Evolutionary conservation across 1,284 basidiomycete species (phyloP), one percentile per base, ranked within the genome.

Genomic region (Irpex sp.): DNA sequence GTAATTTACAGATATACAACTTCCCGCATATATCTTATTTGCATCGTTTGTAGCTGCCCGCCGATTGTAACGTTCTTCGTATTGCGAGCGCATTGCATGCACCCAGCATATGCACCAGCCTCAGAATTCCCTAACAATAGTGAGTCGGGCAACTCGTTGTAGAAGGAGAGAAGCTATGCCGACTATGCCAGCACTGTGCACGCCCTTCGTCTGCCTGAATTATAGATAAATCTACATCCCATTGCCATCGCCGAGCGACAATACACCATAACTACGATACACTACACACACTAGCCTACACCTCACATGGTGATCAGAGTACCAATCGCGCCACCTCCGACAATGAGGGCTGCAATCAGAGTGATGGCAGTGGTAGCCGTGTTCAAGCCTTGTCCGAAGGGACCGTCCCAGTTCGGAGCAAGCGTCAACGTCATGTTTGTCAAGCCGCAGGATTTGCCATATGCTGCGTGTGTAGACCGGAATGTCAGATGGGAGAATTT

Each of bases 321-420:
- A 21, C 78, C 66, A 31, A 89, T 67, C 5, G 78, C 75, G 58
- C 78, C 77, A 15, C 75, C 63, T 5, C 82, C 83, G 15, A 19
- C 71, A n/a, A 83, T 8, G 2, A 70, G 69, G 7, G 78, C 82
- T n/a, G 78, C 70, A n/a, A 73, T 74, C 19, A 87, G 79, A 11
- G 77, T 74, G 50, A 88, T 66, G 26, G 78, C 78, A 1, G 80
- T 83, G 17, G 73, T 77, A 67, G 39, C 73, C 15, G 64, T 76
- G 73, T 68, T 73, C 65, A 90, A 75, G 31, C 76, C 71, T 15
- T 77, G 73, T 15, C 78, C 81, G 59, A 78, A 76, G 5, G 85
- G 85, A 0, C 88, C 88, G 66, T 88, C 79, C 88, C 87, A 90
- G 66, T 69, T 74, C 0, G 73, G 49, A 4, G 87, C 82, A 15